Base-by-base conservation (phyloP, 768 basidiomycete genomes). In the Rhizopogon salebrosus region DNA sequence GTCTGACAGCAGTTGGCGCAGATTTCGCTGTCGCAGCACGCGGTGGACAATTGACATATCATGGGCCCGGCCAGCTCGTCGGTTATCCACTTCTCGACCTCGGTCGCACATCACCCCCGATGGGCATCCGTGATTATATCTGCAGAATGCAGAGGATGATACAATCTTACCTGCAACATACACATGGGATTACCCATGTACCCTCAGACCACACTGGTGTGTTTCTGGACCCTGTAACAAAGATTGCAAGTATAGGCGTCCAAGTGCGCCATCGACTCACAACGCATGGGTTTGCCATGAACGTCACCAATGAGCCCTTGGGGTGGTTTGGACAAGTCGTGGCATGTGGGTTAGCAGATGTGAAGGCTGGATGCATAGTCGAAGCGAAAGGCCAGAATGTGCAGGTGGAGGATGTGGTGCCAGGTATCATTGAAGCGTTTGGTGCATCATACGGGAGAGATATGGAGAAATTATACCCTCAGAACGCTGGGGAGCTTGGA, bases 51-150 rank as follows among this genome's bases (percentile, higher is more conserved):
- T 79, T 93, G 53, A 99, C 97, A 1, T 99, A 92, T 69, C 97
- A 99, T 67, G 97, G 97, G 0, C 95, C 97, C 1, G 97, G 97
- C 6, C 97, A 99, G 70, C 76, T 99, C 61, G 89, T 98, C 14
- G 97, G 94, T 26, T 99, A 99, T 66, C 92, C 94, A 2, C 76
- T 98, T 48, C 75, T 98, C 48, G 95, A 98, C 72, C 79, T 98
- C 18, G 82, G 82, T n/a, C 83, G 85, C 31, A 83, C 87, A 60
- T 73, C 80, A 41, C 91, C 94, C 7, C 73, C 85, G 48, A 75
- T 82, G 65, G 76, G 84, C 52, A 82, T 85, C 24, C 83, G 87
- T 43, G 84, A 86, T 57, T 98, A 97, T 66, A 87, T 98, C 38
- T 90, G 88, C 68, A 80, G 78, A 41, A 76, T 98, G 68, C 90